These are phyloP conservation scores for Suhomyces canberraensis DNA, from an alignment of 805 yeast genomes.

Conservation along the genomic window DNA sequence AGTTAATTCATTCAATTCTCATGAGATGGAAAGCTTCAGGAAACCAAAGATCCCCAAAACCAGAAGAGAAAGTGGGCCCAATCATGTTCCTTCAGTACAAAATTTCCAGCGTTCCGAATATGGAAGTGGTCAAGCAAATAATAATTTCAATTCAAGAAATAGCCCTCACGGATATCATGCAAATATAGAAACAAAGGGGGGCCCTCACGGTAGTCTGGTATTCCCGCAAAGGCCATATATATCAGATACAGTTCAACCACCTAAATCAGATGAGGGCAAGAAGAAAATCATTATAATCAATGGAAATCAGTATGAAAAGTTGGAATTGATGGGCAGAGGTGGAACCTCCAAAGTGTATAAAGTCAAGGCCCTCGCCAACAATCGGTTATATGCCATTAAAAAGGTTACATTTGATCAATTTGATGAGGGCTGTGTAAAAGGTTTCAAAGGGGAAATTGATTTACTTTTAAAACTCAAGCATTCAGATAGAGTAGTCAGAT, in stretches of 20 bases:
- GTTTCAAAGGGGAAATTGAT: conserved; percentile 89
- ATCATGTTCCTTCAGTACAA: background rate
- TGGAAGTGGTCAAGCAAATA: background rate
- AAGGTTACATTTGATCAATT: conserved; percentile 77
- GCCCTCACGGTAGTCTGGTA: too few relatives aligned
- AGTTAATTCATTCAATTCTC: conserved; percentile 12
- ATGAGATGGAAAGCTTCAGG: conserved; percentile 22
- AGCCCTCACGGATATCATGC: background rate
- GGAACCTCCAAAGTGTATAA: conserved; percentile 91
- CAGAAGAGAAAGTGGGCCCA: conserved; percentile 1
- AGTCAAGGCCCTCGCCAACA: conserved; percentile 52
- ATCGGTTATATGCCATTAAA: conserved; percentile 72
- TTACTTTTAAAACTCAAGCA: conserved; percentile 59
- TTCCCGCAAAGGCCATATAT: too few relatives aligned
- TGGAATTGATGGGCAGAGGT: conserved; percentile 83
- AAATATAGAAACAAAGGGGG: too few relatives aligned
- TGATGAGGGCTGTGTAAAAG: conserved; percentile 68
- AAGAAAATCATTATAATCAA: conserved; percentile 42
- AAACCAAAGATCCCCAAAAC: conserved; percentile 30
- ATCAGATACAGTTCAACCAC: conserved; percentile 1
- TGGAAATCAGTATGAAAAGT: conserved; percentile 61
- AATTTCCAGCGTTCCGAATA: background rate
- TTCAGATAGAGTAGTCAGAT: conserved; percentile 67
- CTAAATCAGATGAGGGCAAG: conserved; percentile 16
- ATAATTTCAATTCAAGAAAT: background rate